Evolutionary conservation across 805 yeast species (phyloP), one percentile per base, ranked within the genome.

Genomic region (Metschnikowia matae): DNA sequence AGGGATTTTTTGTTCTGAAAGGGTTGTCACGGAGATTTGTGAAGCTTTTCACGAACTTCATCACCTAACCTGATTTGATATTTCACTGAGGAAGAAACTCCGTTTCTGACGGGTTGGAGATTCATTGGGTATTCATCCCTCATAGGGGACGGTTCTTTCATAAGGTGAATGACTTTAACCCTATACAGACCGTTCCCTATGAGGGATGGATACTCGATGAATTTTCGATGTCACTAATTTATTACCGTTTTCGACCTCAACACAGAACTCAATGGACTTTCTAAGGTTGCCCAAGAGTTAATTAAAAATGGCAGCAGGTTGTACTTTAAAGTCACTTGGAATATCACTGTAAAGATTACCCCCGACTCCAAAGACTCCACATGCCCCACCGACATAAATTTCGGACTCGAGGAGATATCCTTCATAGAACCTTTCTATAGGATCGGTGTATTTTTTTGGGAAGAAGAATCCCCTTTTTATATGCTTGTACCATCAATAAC

Each of bases 311-410:
- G 90, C 96, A 0, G 83, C 72, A 0, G 96, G 83, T 61, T 90
- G 96, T 37, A 95, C 75, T 32, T 77, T 79, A 70, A 95, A 94
- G 38, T 85, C 80, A 44, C 78, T 80, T 2, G 83, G 79, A 33
- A 94, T 75, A 63, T 94, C 99, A 46, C 95, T 85, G 59, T 99
- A n/a, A n/a, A 74, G 63, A 95, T 95, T 0, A 94, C 99, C 49
- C 99, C 99, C 8, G 99, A 97, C 66, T 95, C 99, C 49, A 95
- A 70, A 6, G 97, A 88, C 68, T 95, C 98, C 20, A 94, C 99
- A 60, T 94, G 99, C 1, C 99, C n/a, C 99, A 51, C 99, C 99
- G 26, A 94, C 98, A 64, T 94, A 94, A 0, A 99, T 94, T 67
- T 94, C 99, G 1, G 96, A 85, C 62, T 92, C 97, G 39, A 94